Conservation (phyloP, 306 rosid species). For the Leucaena leucocephala region DNA sequence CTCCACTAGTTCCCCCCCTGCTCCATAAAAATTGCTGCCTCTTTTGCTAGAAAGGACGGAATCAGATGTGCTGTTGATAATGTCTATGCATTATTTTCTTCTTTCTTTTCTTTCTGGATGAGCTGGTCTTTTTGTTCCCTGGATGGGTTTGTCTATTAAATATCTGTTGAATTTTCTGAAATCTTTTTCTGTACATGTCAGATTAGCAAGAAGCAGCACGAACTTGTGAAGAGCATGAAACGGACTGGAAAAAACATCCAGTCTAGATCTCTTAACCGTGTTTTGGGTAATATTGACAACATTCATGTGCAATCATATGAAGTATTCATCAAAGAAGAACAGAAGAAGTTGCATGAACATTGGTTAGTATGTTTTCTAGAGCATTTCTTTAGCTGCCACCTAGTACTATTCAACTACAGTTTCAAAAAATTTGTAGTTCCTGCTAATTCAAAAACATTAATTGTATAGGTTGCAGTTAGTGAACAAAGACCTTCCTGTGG, state of each 20-base stretch:
- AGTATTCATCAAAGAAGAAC: conserved; percentile 84
- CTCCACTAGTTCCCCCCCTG: background rate
- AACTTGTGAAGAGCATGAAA: conserved; percentile 90
- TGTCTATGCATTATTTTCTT: background rate
- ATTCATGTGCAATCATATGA: conserved; percentile 82
- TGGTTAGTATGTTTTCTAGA: conserved; percentile 66
- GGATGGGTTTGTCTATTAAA: background rate
- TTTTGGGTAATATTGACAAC: conserved; percentile 75
- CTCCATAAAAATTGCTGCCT: background rate
- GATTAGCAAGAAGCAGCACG: conserved; percentile 91
- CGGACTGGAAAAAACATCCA: conserved; percentile 79
- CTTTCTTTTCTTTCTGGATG: conserved; percentile 25
- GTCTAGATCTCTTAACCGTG: conserved; percentile 77
- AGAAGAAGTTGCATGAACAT: conserved; percentile 80
- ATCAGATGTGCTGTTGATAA: background rate
- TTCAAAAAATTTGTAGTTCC: conserved; percentile 22
- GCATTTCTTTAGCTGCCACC: conserved; percentile 15
- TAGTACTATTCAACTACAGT: conserved; percentile 3
- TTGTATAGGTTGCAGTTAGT: conserved; percentile 75
- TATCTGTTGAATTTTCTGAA: conserved; percentile 36
- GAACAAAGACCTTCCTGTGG: conserved; percentile 71
- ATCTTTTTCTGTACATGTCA: conserved; percentile 49
- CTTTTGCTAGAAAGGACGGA: background rate
- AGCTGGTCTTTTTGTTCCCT: conserved; percentile 1
- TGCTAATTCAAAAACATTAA: conserved; percentile 34